Conservation (phyloP, 257 asterid species). For the Rehmannia glutinosa region DNA sequence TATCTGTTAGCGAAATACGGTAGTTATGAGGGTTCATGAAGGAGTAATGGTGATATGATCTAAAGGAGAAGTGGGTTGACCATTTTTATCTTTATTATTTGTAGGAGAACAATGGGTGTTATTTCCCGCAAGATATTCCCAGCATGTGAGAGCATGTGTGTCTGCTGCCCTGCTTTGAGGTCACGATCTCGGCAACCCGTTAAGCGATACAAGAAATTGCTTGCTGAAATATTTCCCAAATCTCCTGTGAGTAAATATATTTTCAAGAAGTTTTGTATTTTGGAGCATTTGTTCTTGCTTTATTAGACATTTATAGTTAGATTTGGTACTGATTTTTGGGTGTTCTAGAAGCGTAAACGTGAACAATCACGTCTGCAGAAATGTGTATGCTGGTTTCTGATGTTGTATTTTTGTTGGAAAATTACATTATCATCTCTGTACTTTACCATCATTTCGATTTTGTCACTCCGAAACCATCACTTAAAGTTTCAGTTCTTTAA, state of each 20-base stretch:
- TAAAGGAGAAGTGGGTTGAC: not conserved
- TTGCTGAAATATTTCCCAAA: constrained; percentile 91
- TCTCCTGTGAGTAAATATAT: constrained; percentile 62
- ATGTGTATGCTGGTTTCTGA: constrained; percentile 10
- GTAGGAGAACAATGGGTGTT: constrained; percentile 71
- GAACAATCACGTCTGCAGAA: not conserved
- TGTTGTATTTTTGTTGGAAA: not conserved
- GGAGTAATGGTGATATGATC: not conserved
- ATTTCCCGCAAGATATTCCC: constrained; percentile 94
- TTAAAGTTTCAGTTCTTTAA: not conserved
- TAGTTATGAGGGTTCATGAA: constrained; percentile 5
- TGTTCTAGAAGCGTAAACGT: not conserved
- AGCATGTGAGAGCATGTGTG: constrained; percentile 97
- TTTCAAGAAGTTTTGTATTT: not conserved
- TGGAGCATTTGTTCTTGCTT: not conserved
- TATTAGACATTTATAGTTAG: not conserved
- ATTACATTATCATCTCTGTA: not conserved
- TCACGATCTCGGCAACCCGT: constrained; percentile 96
- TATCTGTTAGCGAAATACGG: no score
- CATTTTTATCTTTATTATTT: not conserved
- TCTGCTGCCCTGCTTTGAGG: constrained; percentile 98
- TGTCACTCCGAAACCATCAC: not conserved
- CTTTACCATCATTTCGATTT: not conserved
- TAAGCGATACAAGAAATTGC: constrained; percentile 92
- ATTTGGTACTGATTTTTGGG: not conserved